Evolutionary conservation across 257 asterid genomes (phyloP).

Genomic region (Nicotiana knightiana): DNA sequence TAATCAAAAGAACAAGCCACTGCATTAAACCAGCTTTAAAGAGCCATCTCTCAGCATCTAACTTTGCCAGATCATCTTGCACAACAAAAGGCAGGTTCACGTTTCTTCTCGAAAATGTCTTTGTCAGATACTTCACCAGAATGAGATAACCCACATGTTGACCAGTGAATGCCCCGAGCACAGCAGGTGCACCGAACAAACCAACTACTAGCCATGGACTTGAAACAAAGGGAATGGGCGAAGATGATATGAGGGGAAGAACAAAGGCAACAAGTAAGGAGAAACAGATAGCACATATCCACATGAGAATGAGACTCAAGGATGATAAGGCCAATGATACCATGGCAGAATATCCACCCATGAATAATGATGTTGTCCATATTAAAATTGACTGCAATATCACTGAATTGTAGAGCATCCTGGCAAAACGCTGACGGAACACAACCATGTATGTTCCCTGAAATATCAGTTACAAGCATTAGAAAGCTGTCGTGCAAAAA

Average conservation of each 20-base stretch:
- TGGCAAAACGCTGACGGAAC: conserved; percentile 61
- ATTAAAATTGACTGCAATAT: conserved; percentile 73
- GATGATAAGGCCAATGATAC: conserved; percentile 54
- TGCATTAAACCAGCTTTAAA: conserved; percentile 78
- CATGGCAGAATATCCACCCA: conserved; percentile 75
- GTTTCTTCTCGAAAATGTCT: conserved; percentile 31
- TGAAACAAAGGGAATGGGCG: conserved; percentile 75
- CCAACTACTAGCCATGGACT: conserved; percentile 77
- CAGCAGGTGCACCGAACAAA: conserved; percentile 85
- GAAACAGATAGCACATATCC: conserved; percentile 63
- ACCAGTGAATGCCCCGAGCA: conserved; percentile 82
- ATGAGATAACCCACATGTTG: conserved; percentile 71
- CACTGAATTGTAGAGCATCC: conserved; percentile 73
- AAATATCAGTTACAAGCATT: conserved; percentile 14
- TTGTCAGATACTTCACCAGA: conserved; percentile 46
- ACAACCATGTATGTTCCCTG: conserved; percentile 90
- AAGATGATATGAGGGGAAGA: conserved; percentile 61
- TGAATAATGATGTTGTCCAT: conserved; percentile 59
- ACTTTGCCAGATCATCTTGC: conserved; percentile 54
- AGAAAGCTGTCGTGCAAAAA: not conserved
- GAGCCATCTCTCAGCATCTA: conserved; percentile 97
- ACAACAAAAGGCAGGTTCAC: conserved; percentile 39
- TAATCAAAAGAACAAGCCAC: conserved; percentile 64
- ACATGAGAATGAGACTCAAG: conserved; percentile 66
- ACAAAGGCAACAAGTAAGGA: conserved; percentile 49